A percentile compares a stretch with the other conserved stretches of the same genome.
phyloP scores from a whole-genome alignment of 2,329 filamentous ascomycete species.

The Tolypocladium cylindrosporum region DNA sequence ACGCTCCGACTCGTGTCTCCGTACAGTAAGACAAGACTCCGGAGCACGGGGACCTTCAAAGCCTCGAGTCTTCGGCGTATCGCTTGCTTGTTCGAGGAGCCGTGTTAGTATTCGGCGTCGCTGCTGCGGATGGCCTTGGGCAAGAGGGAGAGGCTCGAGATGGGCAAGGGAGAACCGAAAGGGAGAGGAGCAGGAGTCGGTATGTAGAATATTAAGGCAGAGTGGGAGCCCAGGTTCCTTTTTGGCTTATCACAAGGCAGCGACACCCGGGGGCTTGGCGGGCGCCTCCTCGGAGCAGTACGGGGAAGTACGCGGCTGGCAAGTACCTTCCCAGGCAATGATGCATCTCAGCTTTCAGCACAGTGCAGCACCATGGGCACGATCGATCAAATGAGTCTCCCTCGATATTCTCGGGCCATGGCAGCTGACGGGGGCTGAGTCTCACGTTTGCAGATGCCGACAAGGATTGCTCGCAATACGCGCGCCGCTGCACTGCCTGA shows the following conservation, averaged over 20 bases:
- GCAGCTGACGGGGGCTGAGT: neutral
- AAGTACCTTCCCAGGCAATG: neutral
- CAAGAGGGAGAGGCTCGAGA: no score
- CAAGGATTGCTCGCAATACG: neutral
- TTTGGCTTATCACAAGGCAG: no score
- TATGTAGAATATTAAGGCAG: no score
- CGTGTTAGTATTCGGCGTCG: no score
- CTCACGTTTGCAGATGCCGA: neutral
- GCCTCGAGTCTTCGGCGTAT: no score
- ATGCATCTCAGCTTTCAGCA: neutral
- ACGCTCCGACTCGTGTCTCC: neutral
- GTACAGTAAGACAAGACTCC: neutral
- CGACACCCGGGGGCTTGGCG: no score
- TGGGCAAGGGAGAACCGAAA: no score
- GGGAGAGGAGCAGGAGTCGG: no score
- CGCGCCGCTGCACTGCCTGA: neutral
- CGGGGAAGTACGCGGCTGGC: neutral
- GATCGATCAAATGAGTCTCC: neutral
- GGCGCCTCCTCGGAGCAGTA: no score
- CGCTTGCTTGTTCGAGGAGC: no score
- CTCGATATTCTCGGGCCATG: neutral
- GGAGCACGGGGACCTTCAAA: neutral
- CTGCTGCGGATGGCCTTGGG: no score
- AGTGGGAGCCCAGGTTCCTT: no score
- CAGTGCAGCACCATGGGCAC: neutral